Evolutionary conservation across 1,284 basidiomycete species (phyloP).

Genomic region (Somion occarium): DNA sequence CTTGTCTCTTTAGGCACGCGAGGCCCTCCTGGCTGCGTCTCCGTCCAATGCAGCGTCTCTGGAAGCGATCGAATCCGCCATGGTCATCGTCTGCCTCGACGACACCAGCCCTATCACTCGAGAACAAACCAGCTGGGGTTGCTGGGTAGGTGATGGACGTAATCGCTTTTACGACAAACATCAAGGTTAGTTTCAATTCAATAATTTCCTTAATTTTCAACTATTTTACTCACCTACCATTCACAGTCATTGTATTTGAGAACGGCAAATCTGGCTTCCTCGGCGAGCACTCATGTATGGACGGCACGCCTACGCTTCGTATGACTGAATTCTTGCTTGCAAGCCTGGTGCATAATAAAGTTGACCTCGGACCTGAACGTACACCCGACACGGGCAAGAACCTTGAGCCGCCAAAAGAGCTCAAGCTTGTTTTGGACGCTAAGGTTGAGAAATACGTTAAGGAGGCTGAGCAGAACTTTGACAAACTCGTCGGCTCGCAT

Average conservation of each 20-base stretch:
- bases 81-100: slow-evolving; percentile 87
- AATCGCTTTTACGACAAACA: slow-evolving; percentile 99
- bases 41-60: slow-evolving; percentile 64
- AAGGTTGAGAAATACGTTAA: slow-evolving; percentile 52
- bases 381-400: slow-evolving; percentile 36
- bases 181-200: slow-evolving; percentile 57
- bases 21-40: slow-evolving; percentile 61
- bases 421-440: slow-evolving; percentile 69
- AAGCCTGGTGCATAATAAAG: slow-evolving; percentile 73
- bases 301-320: slow-evolving; percentile 92
- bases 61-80: slow-evolving; percentile 84
- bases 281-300: slow-evolving; percentile 91
- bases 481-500: slow-evolving; percentile 74
- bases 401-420: slow-evolving; percentile 60
- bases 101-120: slow-evolving; percentile 74
- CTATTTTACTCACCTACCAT: slow-evolving; percentile 4
- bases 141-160: slow-evolving; percentile 90
- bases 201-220: background rate
- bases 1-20: slow-evolving; percentile 44
- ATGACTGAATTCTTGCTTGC: slow-evolving; percentile 94
- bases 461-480: slow-evolving; percentile 64
- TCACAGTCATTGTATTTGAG: slow-evolving; percentile 83
- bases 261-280: slow-evolving; percentile 93
- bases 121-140: slow-evolving; percentile 79
- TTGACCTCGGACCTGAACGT: slow-evolving; percentile 58